Evolutionary conservation across 768 basidiomycete genomes (phyloP), one percentile per base, ranked within the genome.

Genomic region (Russula earlei): DNA sequence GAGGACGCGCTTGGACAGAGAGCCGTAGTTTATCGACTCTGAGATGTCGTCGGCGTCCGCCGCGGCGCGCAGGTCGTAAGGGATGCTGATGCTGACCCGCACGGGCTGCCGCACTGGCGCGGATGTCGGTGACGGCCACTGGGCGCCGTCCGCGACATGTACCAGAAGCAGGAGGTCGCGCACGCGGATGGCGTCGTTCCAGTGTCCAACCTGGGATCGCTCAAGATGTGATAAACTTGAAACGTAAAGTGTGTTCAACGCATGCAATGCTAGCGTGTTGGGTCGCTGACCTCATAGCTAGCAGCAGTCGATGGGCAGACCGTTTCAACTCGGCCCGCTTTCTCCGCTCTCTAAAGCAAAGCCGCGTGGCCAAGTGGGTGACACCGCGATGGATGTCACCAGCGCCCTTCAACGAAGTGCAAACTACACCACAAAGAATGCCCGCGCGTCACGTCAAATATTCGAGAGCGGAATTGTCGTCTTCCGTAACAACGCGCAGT

Each of bases 21-120:
- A 64, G 1, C 78, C 77, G 63, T 91, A 91, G 70, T 90, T 79
- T 56, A 90, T 74, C 1, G 84, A 83, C 56, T 77, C 68, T 0
- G 69, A 62, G 3, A 86, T 70, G 62, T 82, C 74, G 66, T 87
- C 84, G 6, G 71, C 65, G 0, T 62, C 58, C 11, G 81, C 84
- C 2, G 83, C 72, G 1, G 62, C 52, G 9, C 74, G 67, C 24
- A 87, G 67, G 61, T 82, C 74, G 61, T 81, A 70, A 1, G 71
- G 66, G 49, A 88, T 72, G 12, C 69, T 67, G 11, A 89, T 61
- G 14, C 78, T 73, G 52, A 85, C 62, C 1, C 74, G 65, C 29
- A 87, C 72, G 0, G 81, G 78, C 59, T 87, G 84, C 22, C 70
- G 65, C 14, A 69, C 68, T 2, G 72, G 65, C 43, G 59, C 58